Percentiles rank a stretch among this genome's conserved stretches.
Conservation (phyloP, 2,329 filamentous ascomycete genomes). For the Fusarium sambucinum region DNA sequence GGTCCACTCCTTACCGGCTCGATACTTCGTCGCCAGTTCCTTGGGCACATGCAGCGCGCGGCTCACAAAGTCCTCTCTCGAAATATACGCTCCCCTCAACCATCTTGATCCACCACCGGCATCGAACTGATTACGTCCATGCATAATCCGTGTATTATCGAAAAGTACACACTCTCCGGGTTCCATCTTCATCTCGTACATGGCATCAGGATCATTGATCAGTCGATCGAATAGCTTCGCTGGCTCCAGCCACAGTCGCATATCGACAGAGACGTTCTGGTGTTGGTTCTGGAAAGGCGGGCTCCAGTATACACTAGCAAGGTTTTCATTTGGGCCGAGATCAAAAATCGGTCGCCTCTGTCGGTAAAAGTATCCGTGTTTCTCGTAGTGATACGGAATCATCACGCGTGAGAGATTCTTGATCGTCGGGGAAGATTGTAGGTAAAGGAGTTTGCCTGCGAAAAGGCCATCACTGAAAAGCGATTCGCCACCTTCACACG, state of each 20-base stretch:
- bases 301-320: constrained; percentile 68
- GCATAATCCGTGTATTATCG: constrained; percentile 86
- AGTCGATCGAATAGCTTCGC: constrained; percentile 67
- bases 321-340: constrained; percentile 38
- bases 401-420: constrained; percentile 56
- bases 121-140: constrained; percentile 84
- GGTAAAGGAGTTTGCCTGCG: constrained; percentile 61
- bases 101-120: constrained; percentile 74
- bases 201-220: constrained; percentile 67
- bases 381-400: constrained; percentile 77
- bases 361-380: constrained; percentile 73
- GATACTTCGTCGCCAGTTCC: constrained; percentile 44
- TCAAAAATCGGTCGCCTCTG: constrained; percentile 67
- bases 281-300: constrained; percentile 81
- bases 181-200: constrained; percentile 78
- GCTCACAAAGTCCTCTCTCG: constrained; percentile 61
- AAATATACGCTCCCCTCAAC: constrained; percentile 88
- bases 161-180: constrained; percentile 95
- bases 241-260: constrained; percentile 60
- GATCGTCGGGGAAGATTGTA: constrained; percentile 44
- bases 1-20: constrained; percentile 45
- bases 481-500: constrained; percentile 82
- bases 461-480: constrained; percentile 83
- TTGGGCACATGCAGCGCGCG: constrained; percentile 50
- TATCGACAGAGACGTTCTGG: constrained; percentile 36